phyloP scores from a whole-genome alignment of 306 rosid species.

The Abrus pulchellus region DNA sequence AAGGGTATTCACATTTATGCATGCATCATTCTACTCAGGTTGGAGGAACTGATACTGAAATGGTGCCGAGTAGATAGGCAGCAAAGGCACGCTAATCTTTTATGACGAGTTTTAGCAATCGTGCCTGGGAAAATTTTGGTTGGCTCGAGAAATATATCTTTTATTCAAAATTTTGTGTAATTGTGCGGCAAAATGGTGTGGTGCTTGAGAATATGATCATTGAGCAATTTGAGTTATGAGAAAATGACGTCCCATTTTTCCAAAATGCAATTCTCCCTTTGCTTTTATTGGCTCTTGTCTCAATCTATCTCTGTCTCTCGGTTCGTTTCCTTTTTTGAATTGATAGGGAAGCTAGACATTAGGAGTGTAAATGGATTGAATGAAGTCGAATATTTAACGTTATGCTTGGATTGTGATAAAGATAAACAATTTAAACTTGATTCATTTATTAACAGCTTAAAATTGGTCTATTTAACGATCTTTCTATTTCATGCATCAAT shows the following conservation, averaged over 20 bases:
- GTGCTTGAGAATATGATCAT: neutral
- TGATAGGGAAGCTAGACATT: too few species aligned
- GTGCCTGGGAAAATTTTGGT: constrained; percentile 39
- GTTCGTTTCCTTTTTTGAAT: too few species aligned
- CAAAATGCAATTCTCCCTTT: too few species aligned
- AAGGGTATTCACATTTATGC: neutral
- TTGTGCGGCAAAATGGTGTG: neutral
- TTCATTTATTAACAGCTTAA: too few species aligned
- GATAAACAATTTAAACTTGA: too few species aligned
- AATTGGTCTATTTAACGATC: too few species aligned
- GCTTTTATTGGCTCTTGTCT: too few species aligned
- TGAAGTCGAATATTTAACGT: too few species aligned
- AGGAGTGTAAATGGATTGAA: too few species aligned
- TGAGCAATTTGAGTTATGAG: neutral
- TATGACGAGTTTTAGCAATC: constrained; percentile 15
- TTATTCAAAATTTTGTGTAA: neutral
- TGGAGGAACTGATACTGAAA: constrained; percentile 17
- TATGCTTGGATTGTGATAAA: too few species aligned
- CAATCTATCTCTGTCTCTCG: too few species aligned
- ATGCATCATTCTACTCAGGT: constrained; percentile 34
- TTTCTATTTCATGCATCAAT: too few species aligned
- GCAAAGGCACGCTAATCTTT: constrained; percentile 24
- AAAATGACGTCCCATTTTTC: neutral
- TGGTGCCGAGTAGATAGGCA: constrained; percentile 37
- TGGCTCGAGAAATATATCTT: neutral